Evolutionary conservation across 306 rosid genomes (phyloP).

Genomic region (Prunus kanzakura): DNA sequence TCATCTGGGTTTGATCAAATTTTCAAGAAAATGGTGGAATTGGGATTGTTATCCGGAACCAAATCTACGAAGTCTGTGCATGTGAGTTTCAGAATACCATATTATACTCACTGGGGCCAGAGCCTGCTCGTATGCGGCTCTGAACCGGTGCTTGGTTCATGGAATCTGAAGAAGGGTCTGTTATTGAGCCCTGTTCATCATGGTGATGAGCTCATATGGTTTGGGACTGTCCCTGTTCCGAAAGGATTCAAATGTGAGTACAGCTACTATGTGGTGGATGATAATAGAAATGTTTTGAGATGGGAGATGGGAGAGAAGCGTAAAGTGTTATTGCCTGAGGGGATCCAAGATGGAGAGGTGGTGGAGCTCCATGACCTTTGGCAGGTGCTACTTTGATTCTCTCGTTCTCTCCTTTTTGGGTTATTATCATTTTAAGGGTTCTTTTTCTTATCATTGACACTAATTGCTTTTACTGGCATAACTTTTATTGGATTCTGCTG

Average conservation of each 20-base stretch:
- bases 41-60: constrained; percentile 51
- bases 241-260: constrained; percentile 65
- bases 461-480: not conserved
- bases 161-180: constrained; percentile 90
- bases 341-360: constrained; percentile 60
- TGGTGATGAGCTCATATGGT: constrained; percentile 78
- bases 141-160: constrained; percentile 71
- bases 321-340: constrained; percentile 48
- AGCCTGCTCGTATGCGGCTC: constrained; percentile 84
- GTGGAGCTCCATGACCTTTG: constrained; percentile 85
- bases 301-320: constrained; percentile 82
- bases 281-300: constrained; percentile 54
- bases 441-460: not conserved
- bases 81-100: constrained; percentile 76
- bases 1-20: constrained; percentile 32
- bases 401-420: constrained; percentile 18
- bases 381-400: constrained; percentile 62
- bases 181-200: constrained; percentile 60
- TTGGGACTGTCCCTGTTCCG: constrained; percentile 65
- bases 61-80: constrained; percentile 55
- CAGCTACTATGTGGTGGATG: constrained; percentile 83
- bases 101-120: constrained; percentile 88
- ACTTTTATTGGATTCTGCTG: not conserved
- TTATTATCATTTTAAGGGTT: constrained; percentile 3
- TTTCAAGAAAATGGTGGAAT: constrained; percentile 54